A percentile compares a stretch with the other conserved stretches of the same genome.
These are phyloP conservation scores for Penicillium sp. DNA, from an alignment of 2,329 filamentous ascomycete species.

Conservation along the genomic window DNA sequence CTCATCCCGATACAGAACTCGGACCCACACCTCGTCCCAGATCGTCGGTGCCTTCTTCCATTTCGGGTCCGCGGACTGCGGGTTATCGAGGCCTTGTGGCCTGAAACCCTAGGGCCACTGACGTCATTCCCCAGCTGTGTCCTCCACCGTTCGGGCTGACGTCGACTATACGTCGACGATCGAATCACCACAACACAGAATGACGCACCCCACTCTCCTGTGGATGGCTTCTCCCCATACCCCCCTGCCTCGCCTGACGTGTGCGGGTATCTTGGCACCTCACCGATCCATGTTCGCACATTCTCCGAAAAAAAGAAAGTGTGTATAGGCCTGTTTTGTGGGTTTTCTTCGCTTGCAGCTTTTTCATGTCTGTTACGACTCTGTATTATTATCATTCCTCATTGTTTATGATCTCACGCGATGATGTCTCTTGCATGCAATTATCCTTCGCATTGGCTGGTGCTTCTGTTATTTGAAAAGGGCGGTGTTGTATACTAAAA, in stretches of 20 bases:
- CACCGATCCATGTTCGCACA: conserved; percentile 9
- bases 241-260: conserved; percentile 14
- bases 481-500: conserved; percentile 10
- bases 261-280: conserved; percentile 15
- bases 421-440: conserved; percentile 20
- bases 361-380: conserved; percentile 23
- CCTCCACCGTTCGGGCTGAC: conserved; percentile 9
- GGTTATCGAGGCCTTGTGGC: conserved; percentile 15
- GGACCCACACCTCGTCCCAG: conserved; percentile 7
- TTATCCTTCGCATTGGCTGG: conserved; percentile 19
- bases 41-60: conserved; percentile 15
- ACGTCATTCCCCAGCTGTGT: conserved; percentile 7
- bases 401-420: conserved; percentile 23
- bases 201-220: conserved; percentile 13
- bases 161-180: conserved; percentile 21
- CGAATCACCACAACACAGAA: conserved; percentile 9
- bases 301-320: neutral
- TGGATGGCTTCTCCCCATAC: neutral
- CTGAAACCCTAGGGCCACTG: conserved; percentile 11
- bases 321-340: conserved; percentile 14
- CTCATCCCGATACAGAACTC: conserved; percentile 4
- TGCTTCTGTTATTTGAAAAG: conserved; percentile 9
- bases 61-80: conserved; percentile 5
- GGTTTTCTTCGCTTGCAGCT: conserved; percentile 18
- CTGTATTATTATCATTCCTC: conserved; percentile 17